Evolutionary conservation across 768 basidiomycete species (phyloP), one percentile per base, ranked within the genome.

Genomic region (Naganishia vaughanmartiniae): DNA sequence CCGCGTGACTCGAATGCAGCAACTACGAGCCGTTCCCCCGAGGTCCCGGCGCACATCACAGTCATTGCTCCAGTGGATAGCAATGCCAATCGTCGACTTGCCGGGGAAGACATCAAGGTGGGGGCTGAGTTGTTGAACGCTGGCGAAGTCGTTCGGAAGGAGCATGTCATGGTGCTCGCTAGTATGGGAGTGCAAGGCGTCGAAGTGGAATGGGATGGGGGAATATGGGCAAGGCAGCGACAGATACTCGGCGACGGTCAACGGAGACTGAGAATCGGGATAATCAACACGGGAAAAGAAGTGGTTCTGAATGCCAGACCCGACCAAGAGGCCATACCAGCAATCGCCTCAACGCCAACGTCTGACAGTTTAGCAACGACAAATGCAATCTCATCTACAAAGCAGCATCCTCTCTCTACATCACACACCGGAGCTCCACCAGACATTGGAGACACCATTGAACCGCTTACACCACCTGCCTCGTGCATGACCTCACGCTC

Each of bases 221-320:
- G n/a, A 24, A 65, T 39, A 17, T 14, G 36, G n/a, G 55, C 17
- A 21, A 28, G 36, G 24, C 39, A 42, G 42, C 36, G 31, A 7
- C 39, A 17, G 17, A 21, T 42, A 15, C 2, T 14, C 60, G 60
- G 36, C 26, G 3, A 56, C 10, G 30, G 67, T 10, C 17, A 54
- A 30, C 67, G 54, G 46, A 36, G 57, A 42, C 36, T 69, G 19
- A 12, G 57, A 14, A 60, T 69, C 30, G 68, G 68, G 36, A 54
- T 69, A 5, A 58, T 69, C 39, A 69, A 57, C 19, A 69, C 68
- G 28, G 68, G 68, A 19, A 69, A 69, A n/a, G 68, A 69, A 45
- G 68, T 69, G 17, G 67, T 56, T 1, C n/a, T 55, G 19, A 56
- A 57, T 26, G 36, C 39, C 54, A 28, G 26, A 48, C 7, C n/a